phyloP scores from a whole-genome alignment of 495 filamentous ascomycete species.

The Articulospora tetracladia region DNA sequence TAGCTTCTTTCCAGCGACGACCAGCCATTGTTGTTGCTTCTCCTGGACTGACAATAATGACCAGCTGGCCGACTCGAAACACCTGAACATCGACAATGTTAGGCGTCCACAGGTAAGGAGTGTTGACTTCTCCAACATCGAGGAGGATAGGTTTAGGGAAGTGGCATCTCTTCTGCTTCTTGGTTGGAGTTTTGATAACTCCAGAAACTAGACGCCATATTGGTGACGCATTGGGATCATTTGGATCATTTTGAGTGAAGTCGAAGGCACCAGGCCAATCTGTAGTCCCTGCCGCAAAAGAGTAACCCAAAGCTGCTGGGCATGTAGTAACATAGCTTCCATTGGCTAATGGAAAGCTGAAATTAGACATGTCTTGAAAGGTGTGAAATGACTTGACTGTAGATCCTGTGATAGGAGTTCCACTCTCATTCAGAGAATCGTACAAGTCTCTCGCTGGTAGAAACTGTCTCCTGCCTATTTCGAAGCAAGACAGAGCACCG shows the following conservation, averaged over 20 bases:
- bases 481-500: constrained; percentile 75
- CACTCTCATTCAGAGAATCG: constrained; percentile 42
- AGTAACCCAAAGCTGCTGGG: constrained; percentile 88
- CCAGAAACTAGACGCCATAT: constrained; percentile 76
- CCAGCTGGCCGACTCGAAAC: constrained; percentile 80
- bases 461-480: constrained; percentile 74
- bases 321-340: constrained; percentile 71
- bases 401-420: constrained; percentile 51
- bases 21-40: constrained; percentile 97
- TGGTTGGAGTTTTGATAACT: constrained; percentile 65
- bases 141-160: constrained; percentile 82
- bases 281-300: constrained; percentile 91
- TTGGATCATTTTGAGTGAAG: constrained; percentile 82
- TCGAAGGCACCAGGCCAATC: constrained; percentile 93
- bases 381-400: constrained; percentile 70
- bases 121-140: constrained; percentile 76
- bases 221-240: constrained; percentile 71
- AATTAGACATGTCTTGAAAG: constrained; percentile 72
- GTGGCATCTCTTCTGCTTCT: constrained; percentile 76
- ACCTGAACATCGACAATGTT: constrained; percentile 93
- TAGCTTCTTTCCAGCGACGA: constrained; percentile 82
- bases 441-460: constrained; percentile 63
- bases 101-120: constrained; percentile 85
- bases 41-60: constrained; percentile 84
- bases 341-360: constrained; percentile 71